These are phyloP conservation scores for Helichrysum umbraculigerum DNA, from an alignment of 129 eudicot species.

Conservation along the genomic window DNA sequence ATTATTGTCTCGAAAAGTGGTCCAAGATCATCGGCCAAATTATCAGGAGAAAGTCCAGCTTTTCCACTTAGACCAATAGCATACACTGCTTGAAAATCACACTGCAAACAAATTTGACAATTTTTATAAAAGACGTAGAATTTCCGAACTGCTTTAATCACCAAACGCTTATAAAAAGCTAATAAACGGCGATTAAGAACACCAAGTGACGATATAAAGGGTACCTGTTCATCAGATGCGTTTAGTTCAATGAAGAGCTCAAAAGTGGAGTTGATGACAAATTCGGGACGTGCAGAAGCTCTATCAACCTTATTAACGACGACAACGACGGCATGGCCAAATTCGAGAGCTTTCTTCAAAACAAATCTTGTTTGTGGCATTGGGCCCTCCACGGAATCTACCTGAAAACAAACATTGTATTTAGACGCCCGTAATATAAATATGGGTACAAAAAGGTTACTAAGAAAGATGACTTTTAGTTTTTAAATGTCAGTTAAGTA, in stretches of 20 bases:
- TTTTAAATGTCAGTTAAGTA: not conserved
- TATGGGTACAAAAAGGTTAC: not conserved
- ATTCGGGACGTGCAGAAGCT: constrained; percentile 97
- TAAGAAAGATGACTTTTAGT: not conserved
- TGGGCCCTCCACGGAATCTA: constrained; percentile 99
- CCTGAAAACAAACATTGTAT: constrained; percentile 49
- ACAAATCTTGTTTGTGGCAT: constrained; percentile 99
- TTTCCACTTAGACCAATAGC: constrained; percentile 91
- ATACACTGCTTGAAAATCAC: constrained; percentile 97
- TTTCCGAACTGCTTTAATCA: not conserved
- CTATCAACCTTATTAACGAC: constrained; percentile 93
- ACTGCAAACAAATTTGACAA: constrained; percentile 45
- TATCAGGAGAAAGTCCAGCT: constrained; percentile 93
- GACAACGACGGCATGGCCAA: constrained; percentile 96
- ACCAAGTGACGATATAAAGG: not conserved
- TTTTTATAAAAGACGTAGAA: not conserved
- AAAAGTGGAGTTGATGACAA: constrained; percentile 89
- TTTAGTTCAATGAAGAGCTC: constrained; percentile 97
- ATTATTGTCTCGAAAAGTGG: constrained; percentile 89
- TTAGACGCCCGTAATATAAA: constrained; percentile 12
- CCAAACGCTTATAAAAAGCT: not conserved
- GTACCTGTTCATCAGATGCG: constrained; percentile 98
- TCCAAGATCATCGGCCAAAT: constrained; percentile 86
- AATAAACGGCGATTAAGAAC: not conserved
- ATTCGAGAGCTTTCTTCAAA: constrained; percentile 94